phyloP scores from a whole-genome alignment of 1,284 basidiomycete species.

The Malassezia psittaci region DNA sequence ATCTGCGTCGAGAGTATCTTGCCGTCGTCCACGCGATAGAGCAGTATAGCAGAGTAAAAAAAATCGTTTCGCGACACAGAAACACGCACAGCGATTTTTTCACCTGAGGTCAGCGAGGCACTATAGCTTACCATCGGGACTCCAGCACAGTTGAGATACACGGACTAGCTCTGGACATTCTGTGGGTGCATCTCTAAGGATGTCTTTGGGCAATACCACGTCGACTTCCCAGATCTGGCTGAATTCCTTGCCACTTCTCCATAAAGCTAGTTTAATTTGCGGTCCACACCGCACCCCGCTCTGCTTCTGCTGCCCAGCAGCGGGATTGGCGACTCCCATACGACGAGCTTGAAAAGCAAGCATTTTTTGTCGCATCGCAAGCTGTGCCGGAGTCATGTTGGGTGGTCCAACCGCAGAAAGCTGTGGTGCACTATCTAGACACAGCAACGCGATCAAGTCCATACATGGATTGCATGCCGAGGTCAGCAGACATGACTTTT shows the following conservation, averaged over 20 bases:
- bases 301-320: background rate
- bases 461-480: constrained; percentile 14
- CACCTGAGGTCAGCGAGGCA: constrained; percentile 8
- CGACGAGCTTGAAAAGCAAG: constrained; percentile 16
- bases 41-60: background rate
- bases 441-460: constrained; percentile 16
- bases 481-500: constrained; percentile 6
- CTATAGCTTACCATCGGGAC: constrained; percentile 6
- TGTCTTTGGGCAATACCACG: background rate
- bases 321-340: constrained; percentile 13
- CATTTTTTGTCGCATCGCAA: constrained; percentile 18
- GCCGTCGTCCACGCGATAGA: constrained; percentile 14
- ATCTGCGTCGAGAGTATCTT: background rate
- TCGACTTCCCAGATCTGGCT: constrained; percentile 13
- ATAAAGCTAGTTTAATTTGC: constrained; percentile 2
- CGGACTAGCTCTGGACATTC: background rate
- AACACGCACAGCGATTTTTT: constrained; percentile 6
- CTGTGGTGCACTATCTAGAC: constrained; percentile 8
- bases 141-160: constrained; percentile 11
- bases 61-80: background rate
- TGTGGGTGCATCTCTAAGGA: background rate
- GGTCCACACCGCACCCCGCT: constrained; percentile 2
- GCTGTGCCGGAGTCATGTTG: constrained; percentile 14
- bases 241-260: background rate
- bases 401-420: constrained; percentile 8